Conservation (phyloP, 495 filamentous ascomycete species). For the Trypethelium eluteriae region DNA sequence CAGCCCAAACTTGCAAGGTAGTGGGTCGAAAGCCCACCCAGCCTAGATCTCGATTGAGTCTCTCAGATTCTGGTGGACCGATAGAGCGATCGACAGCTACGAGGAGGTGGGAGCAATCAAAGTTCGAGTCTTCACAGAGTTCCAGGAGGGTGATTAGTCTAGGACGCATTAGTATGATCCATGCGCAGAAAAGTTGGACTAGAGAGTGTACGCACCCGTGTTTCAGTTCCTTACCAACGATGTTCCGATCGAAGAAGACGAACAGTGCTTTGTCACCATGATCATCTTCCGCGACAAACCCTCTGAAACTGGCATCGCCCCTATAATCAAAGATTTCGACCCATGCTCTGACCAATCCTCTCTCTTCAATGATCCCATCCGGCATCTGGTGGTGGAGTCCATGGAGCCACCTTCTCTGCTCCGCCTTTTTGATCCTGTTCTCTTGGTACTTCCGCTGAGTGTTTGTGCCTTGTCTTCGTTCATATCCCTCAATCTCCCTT, state of each 20-base stretch:
- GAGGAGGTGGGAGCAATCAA: slow-evolving; percentile 69
- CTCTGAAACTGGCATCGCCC: slow-evolving; percentile 72
- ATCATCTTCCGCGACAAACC: slow-evolving; percentile 60
- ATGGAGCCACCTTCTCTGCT: slow-evolving; percentile 24
- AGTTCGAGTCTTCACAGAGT: slow-evolving; percentile 58
- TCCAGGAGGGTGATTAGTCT: slow-evolving; percentile 89
- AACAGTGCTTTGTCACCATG: slow-evolving; percentile 66
- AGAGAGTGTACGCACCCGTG: slow-evolving; percentile 54
- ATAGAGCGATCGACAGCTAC: slow-evolving; percentile 67
- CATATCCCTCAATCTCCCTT: slow-evolving; percentile 14
- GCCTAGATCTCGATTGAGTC: slow-evolving; percentile 69
- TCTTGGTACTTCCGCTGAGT: neutral
- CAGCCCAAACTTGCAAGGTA: slow-evolving; percentile 66
- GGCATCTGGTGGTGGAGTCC: slow-evolving; percentile 23
- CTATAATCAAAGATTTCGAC: slow-evolving; percentile 87
- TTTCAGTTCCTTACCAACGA: slow-evolving; percentile 69
- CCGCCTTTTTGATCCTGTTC: slow-evolving; percentile 18
- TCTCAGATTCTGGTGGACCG: slow-evolving; percentile 45
- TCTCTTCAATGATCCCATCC: slow-evolving; percentile 21
- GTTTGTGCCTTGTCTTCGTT: slow-evolving; percentile 24
- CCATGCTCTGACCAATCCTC: slow-evolving; percentile 45
- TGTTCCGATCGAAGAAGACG: slow-evolving; percentile 71
- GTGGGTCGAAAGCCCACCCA: slow-evolving; percentile 87
- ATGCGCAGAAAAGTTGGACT: slow-evolving; percentile 10
- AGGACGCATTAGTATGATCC: slow-evolving; percentile 17